Evolutionary conservation across 2,329 filamentous ascomycete species (phyloP), one percentile per base, ranked within the genome.

Genomic region (Hypoxylon sp.): DNA sequence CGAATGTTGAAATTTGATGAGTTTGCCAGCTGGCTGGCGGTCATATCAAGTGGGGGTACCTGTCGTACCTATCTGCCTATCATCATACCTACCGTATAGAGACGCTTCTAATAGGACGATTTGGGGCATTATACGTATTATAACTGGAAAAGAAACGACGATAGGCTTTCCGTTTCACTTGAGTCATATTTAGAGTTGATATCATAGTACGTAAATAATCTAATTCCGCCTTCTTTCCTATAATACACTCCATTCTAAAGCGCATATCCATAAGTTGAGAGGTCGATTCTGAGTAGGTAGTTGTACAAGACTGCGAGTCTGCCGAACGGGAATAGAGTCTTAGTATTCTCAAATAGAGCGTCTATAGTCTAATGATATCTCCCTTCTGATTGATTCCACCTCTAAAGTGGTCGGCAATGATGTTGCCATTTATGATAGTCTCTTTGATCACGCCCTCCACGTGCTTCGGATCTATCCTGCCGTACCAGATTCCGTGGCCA

Each of bases 401-500:
- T 67, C 93, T 82, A 69, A 94, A 93, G 75, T 93, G 81, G 67
- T 94, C 90, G 28, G 82, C 83, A 30, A 96, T 87, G 0, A 96
- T 85, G 30, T 83, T 87, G 0, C 93, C 92, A 23, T 83, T 83
- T 5, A 89, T 48, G 0, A 96, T 80, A 4, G 93, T 95, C 82
- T 93, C 89, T 19, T 83, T 80, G 4, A 96, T 84, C 50, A 96
- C 87, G 0, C 92, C 93, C 75, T 94, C 90, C 0, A 94, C 91
- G 76, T 95, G 87, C 75, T 84, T 86, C 2, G 92, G 90, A 71
- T 91, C 90, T 1, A 96, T 90, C 43, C 93, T 82, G 0, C 93
- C 93, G 77, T 96, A 96, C 93, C 93, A 96, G 2, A 96, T 86
- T 0, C 92, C 92, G 74, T 87, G 87, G 0, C 92, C 92, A 0